Evolutionary conservation across 2,329 filamentous ascomycete species (phyloP).

Genomic region (Aspergillus quadrilineatus): DNA sequence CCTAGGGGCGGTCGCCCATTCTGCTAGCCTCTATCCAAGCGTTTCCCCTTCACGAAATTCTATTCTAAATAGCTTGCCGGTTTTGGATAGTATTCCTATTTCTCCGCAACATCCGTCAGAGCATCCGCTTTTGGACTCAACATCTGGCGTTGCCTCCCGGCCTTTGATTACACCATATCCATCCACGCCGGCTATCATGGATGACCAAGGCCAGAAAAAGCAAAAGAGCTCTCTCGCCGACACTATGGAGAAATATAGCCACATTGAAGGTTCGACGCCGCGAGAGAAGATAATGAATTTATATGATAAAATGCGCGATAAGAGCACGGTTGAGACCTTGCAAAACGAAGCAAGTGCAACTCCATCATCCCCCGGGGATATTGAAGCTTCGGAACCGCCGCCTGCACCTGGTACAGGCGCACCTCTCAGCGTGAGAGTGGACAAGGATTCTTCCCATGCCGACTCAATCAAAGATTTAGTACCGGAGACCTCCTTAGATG

Average conservation of each 20-base stretch:
- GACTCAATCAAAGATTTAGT: constrained; percentile 23
- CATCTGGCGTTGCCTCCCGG: neutral
- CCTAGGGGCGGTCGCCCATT: neutral
- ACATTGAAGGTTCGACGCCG: constrained; percentile 30
- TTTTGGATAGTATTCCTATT: neutral
- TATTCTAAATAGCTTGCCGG: neutral
- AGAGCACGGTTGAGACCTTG: constrained; percentile 16
- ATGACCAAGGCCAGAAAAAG: constrained; percentile 18
- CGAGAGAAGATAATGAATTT: constrained; percentile 34
- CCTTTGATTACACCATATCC: neutral
- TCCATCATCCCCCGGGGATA: constrained; percentile 44
- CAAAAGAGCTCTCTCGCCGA: constrained; percentile 20
- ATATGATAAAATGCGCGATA: constrained; percentile 30
- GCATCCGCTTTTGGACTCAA: neutral
- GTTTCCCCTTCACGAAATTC: neutral
- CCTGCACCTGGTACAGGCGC: constrained; percentile 30
- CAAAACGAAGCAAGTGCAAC: constrained; percentile 35
- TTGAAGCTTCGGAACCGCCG: constrained; percentile 33
- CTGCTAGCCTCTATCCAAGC: neutral
- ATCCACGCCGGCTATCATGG: constrained; percentile 18
- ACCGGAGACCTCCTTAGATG: constrained; percentile 28
- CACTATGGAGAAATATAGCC: constrained; percentile 27
- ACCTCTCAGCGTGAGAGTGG: constrained; percentile 39
- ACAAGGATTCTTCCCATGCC: constrained; percentile 28
- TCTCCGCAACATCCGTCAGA: neutral